Evolutionary conservation across 2,329 filamentous ascomycete genomes (phyloP).

Genomic region (Colletotrichum caudatum): DNA sequence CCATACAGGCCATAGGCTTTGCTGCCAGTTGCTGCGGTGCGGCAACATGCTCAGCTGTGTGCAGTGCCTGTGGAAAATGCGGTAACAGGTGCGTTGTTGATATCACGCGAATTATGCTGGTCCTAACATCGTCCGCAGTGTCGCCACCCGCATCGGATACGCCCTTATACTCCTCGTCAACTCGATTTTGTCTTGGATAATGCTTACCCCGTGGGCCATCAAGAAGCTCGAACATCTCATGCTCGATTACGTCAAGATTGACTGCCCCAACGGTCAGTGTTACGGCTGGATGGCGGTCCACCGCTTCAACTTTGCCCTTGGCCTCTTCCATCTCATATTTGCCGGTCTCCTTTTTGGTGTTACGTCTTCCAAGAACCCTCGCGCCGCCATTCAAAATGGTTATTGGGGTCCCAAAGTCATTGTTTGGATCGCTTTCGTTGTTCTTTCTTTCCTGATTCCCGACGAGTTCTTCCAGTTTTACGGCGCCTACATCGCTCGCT

Average conservation of each 20-base stretch:
- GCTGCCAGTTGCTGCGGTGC: slow-evolving; percentile 95
- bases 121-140: slow-evolving; percentile 63
- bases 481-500: slow-evolving; percentile 92
- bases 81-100: slow-evolving; percentile 82
- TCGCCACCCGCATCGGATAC: slow-evolving; percentile 96
- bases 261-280: slow-evolving; percentile 90
- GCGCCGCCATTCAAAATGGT: slow-evolving; percentile 94
- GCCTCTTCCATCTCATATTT: slow-evolving; percentile 90
- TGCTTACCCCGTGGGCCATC: slow-evolving; percentile 98
- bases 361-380: slow-evolving; percentile 84
- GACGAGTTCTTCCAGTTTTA: slow-evolving; percentile 95
- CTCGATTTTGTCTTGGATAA: slow-evolving; percentile 97
- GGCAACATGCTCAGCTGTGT: slow-evolving; percentile 95
- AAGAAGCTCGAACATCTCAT: slow-evolving; percentile 93
- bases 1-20: slow-evolving; percentile 76
- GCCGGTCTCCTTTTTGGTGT: slow-evolving; percentile 89
- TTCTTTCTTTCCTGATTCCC: slow-evolving; percentile 94
- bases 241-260: slow-evolving; percentile 95
- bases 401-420: slow-evolving; percentile 98
- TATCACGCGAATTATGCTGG: not conserved
- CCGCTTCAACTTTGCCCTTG: slow-evolving; percentile 97
- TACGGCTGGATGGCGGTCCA: slow-evolving; percentile 97
- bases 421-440: slow-evolving; percentile 86
- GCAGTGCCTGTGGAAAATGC: slow-evolving; percentile 95
- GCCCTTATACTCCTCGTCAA: slow-evolving; percentile 95